These are phyloP conservation scores for Pseudogymnoascus verrucosus DNA, from an alignment of 2,329 filamentous ascomycete species.

Conservation along the genomic window DNA sequence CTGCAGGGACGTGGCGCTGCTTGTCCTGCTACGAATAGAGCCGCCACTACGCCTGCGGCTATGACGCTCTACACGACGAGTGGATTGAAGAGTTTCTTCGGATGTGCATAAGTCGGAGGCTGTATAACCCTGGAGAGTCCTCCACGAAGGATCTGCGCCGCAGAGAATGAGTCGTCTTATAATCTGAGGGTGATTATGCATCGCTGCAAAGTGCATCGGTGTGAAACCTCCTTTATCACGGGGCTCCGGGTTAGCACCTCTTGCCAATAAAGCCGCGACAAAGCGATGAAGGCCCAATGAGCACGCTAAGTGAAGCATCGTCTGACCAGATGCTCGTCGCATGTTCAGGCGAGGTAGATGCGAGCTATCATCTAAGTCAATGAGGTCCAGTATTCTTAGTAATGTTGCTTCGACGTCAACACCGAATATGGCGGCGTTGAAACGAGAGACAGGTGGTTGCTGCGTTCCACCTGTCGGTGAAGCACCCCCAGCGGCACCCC, in stretches of 20 bases:
- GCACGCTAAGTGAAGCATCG: constrained; percentile 72
- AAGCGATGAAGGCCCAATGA: constrained; percentile 68
- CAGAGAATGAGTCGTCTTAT: constrained; percentile 65
- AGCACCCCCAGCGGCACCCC: constrained; percentile 35
- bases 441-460: constrained; percentile 36
- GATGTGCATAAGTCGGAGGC: constrained; percentile 64
- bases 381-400: constrained; percentile 66
- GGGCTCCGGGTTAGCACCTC: constrained; percentile 68
- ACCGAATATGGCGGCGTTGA: constrained; percentile 30
- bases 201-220: constrained; percentile 71
- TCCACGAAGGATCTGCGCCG: constrained; percentile 63
- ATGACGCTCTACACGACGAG: constrained; percentile 54
- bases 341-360: constrained; percentile 61
- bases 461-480: constrained; percentile 38
- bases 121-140: constrained; percentile 62
- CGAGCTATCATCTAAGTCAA: constrained; percentile 68
- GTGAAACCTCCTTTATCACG: constrained; percentile 75
- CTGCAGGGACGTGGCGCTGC: constrained; percentile 58
- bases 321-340: constrained; percentile 60
- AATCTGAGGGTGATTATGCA: constrained; percentile 69
- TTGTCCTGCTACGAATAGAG: constrained; percentile 50
- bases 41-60: constrained; percentile 59
- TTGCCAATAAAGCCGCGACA: constrained; percentile 65
- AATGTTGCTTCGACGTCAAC: constrained; percentile 37
- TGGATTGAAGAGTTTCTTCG: constrained; percentile 53